Evolutionary conservation across 139 green algal genomes (phyloP), one percentile per base, ranked within the genome.

Genomic region (Auxenochlorella protothecoides): DNA sequence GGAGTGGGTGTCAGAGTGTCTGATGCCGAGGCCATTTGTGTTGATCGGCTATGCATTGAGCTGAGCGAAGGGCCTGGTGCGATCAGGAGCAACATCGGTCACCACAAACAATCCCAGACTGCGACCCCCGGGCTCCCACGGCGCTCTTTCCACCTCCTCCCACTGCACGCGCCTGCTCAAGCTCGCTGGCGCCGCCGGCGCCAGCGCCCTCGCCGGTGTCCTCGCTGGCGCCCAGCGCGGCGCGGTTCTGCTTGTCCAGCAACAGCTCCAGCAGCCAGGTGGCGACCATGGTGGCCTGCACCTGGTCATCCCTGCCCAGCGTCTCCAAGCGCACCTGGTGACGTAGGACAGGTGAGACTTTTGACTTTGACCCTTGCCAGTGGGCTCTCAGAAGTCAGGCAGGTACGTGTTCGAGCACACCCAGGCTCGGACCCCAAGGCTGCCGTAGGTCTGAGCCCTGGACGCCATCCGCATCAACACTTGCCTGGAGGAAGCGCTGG

Each of bases 261-360:
- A 91, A 84, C 66, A 98, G 85, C 85, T 98, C 93, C 9, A 84
- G 85, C 61, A 97, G 79, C 93, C 93, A 98, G 4, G 91, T 91
- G 4, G 89, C 89, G 51, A 96, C 81, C 86, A 97, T 92, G 5
- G 92, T 97, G 11, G 84, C 78, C 77, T 97, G 91, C 56, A 83
- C 80, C 27, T 78, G 69, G 68, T 91, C 87, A 15, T 85, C 74
- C 7, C 11, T 62, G 2, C 75, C 75, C 52, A 94, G 73, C 3
- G 83, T 83, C 60, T 87, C 76, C 68, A 94, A 79, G 44, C 74
- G 60, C 2, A 71, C 63, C 59, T 68, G 8, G 57, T 11, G 57
- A 11, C 57, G 10, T 62, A 10, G 10, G 9, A 62, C 9, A 11
- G 9, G 9, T 2, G 2, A 10, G 57, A 11, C 11, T 11, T 62